Evolutionary conservation across 2,329 filamentous ascomycete genomes (phyloP), one percentile per base, ranked within the genome.

Genomic region (Ophiostoma ulmi): DNA sequence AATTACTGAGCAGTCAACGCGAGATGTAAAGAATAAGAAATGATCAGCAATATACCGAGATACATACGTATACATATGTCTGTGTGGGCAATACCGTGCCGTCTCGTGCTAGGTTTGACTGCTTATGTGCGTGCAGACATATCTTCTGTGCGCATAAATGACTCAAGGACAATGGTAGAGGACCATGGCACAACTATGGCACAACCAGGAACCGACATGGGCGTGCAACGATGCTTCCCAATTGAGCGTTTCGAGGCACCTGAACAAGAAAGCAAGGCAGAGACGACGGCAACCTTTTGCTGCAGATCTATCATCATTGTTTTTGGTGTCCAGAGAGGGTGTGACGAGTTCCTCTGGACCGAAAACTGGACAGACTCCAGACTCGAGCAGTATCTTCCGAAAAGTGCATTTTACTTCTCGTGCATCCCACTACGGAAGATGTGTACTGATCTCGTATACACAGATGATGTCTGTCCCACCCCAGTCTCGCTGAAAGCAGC

Each of bases 201-300:
- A 61, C 58, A 63, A 14, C 14, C 58, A 63, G 58, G 58, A 63
- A 63, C 58, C 58, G 58, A 20, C 58, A 63, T 63, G 58, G 26
- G 26, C 14, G 58, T 63, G 58, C 58, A 20, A 17, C 26, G 13
- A 20, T 35, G 26, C 26, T 17, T 58, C 26, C 58, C 58, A 36
- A 35, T 35, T 4, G 58, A 13, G n/a, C 26, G 5, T 36, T 63
- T 20, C 13, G 44, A 22, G 17, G 17, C 44, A 22, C 48, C 48
- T 4, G 17, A 17, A 61, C 55, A 31, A 31, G 26, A 52, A 13
- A 52, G 39, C 39, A 31, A 31, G 14, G 44, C 44, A 44, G 13
- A 44, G 41, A 14, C 17, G 41, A 17, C 5, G 13, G 41, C 17
- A n/a, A 22, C 10, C 48, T 22, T 61, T 22, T 10, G 55, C 5